These are phyloP conservation scores for Pyricularia sp. DNA, from an alignment of 2,329 filamentous ascomycete genomes.

Conservation along the genomic window DNA sequence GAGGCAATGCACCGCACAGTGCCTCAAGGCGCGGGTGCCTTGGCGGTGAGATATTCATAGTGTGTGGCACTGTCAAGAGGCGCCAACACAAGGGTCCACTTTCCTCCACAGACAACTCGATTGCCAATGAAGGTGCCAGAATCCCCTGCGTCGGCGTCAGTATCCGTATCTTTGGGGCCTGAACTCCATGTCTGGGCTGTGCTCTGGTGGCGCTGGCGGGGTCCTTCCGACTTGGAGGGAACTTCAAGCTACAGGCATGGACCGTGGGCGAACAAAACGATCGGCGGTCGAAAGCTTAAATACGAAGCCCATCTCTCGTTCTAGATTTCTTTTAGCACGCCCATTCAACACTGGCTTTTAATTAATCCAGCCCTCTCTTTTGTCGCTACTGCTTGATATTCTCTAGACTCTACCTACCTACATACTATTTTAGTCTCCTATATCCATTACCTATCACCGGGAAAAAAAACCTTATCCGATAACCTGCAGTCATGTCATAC, in stretches of 20 bases:
- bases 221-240: neutral
- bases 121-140: neutral
- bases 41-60: neutral
- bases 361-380: neutral
- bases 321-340: neutral
- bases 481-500: conserved; percentile 1
- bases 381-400: neutral
- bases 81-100: neutral
- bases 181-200: neutral
- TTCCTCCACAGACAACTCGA: neutral
- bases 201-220: neutral
- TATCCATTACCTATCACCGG: neutral
- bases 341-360: neutral
- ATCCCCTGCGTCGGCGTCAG: neutral
- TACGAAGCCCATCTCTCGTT: neutral
- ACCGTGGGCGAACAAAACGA: neutral
- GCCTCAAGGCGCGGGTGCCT: neutral
- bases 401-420: neutral
- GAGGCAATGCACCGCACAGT: neutral
- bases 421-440: neutral
- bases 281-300: neutral
- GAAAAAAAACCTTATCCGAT: neutral
- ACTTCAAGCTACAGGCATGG: neutral
- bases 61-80: neutral
- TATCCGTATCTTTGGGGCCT: neutral